Evolutionary conservation across 768 basidiomycete species (phyloP), one percentile per base, ranked within the genome.

Genomic region (Kwoniella botswanensis): DNA sequence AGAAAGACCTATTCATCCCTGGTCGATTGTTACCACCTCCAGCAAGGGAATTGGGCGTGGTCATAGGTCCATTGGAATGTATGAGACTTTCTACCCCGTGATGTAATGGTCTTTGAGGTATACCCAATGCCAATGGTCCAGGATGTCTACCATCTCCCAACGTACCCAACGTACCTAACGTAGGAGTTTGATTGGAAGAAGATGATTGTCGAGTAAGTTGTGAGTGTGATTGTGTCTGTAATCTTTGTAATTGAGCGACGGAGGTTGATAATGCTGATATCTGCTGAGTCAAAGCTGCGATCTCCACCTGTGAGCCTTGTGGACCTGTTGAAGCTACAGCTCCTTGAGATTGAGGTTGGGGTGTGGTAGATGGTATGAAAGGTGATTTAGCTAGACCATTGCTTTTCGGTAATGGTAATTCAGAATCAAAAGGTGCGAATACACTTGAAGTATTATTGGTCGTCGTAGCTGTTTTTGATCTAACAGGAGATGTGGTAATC

Each of bases 241-340:
- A 67, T n/a, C 79, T 63, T 56, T 83, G 82, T n/a, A 83, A 63
- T 65, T 83, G 82, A n/a, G 81, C 79, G 3, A 83, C 81, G 22
- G 73, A 75, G 18, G 82, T 74, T 12, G 79, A 81, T 1, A 83
- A 67, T 1, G 81, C 81, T 1, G 81, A 67, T 43, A 83, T 79
- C 70, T 83, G 82, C 22, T 77, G 75, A 10, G 79, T 76, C 1
- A 83, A 70, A 53, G 72, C 75, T 12, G 76, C 52, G 13, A 83
- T 69, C 21, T 58, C 56, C 35, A 35, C 35, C 35, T 17, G 65
- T n/a, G n/a, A 66, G 66, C 22, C 71, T 58, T 17, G 65, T n/a
- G n/a, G 63, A 68, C 22, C 71, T 58, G 17, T 59, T 60, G 10
- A 13, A 44, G 29, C 13, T 44, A 17, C 17, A 17, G 3, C 2